Evolutionary conservation across 495 filamentous ascomycete genomes (phyloP).

Genomic region (Neurospora sp.): DNA sequence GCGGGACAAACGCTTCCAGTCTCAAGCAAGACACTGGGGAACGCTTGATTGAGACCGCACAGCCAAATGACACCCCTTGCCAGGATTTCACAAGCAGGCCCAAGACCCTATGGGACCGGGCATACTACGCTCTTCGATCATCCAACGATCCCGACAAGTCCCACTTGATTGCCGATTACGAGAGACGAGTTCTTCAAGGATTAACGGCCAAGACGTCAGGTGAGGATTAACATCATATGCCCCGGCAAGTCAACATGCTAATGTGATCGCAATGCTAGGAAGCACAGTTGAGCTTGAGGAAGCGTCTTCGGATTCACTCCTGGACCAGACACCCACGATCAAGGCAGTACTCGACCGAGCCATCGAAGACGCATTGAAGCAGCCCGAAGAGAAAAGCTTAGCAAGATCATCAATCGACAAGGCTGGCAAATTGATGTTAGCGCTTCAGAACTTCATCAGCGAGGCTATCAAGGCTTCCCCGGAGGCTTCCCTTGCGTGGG

Average conservation of each 20-base stretch:
- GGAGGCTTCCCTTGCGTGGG: constrained; percentile 14
- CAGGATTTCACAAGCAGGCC: not conserved
- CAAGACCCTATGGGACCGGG: not conserved
- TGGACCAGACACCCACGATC: not conserved
- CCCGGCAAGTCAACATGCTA: not conserved
- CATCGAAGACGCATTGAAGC: not conserved
- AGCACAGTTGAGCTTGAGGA: not conserved
- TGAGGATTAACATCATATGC: not conserved
- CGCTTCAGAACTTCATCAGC: constrained; percentile 10
- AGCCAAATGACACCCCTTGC: not conserved
- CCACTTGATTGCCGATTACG: not conserved
- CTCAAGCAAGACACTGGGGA: not conserved
- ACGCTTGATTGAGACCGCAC: not conserved
- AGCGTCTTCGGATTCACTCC: not conserved
- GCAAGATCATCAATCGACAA: constrained; percentile 2
- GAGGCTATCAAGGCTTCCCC: constrained; percentile 14
- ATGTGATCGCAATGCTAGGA: not conserved
- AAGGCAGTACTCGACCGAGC: not conserved
- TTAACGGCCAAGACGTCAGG: not conserved
- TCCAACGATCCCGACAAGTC: not conserved
- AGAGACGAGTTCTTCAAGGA: not conserved
- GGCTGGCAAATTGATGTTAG: constrained; percentile 1
- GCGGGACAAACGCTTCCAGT: not conserved
- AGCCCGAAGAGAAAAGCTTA: not conserved
- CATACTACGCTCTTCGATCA: not conserved